Conservation (phyloP, 1,139 yeast genomes). For the Suhomyces bolitotheri region DNA sequence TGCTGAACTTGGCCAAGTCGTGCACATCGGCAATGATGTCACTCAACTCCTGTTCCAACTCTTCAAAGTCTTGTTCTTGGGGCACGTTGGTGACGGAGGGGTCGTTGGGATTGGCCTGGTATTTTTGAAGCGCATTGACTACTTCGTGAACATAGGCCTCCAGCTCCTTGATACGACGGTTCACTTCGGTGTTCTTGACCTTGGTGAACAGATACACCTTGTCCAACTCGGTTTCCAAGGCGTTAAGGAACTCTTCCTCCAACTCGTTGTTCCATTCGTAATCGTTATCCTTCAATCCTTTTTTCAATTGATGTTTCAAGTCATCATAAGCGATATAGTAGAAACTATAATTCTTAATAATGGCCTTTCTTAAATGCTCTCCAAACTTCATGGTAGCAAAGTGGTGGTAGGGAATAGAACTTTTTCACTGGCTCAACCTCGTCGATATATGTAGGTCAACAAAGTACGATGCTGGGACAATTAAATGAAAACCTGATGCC, state of each 20-base stretch:
- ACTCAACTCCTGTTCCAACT: conserved; percentile 84
- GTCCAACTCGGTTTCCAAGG: conserved; percentile 79
- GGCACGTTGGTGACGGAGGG: conserved; percentile 37
- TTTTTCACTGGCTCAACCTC: no score
- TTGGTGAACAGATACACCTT: conserved; percentile 89
- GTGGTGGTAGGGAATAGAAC: not conserved
- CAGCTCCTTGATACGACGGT: conserved; percentile 77
- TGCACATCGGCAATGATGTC: conserved; percentile 97
- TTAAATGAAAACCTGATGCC: conserved; percentile 1
- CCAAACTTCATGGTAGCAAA: conserved; percentile 63
- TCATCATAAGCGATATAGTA: conserved; percentile 91
- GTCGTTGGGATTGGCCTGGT: conserved; percentile 17
- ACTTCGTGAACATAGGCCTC: conserved; percentile 68
- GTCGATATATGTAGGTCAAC: conserved; percentile 3
- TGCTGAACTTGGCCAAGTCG: conserved; percentile 88
- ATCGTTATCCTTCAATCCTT: conserved; percentile 56
- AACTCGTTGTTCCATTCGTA: conserved; percentile 68
- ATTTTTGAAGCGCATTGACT: conserved; percentile 42
- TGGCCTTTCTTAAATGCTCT: conserved; percentile 69
- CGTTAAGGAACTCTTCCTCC: conserved; percentile 77
- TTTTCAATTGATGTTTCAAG: conserved; percentile 75
- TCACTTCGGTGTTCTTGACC: conserved; percentile 81
- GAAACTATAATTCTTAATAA: conserved; percentile 81
- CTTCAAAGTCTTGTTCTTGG: conserved; percentile 83
- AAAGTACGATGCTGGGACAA: not conserved